Conservation (phyloP, 2,329 filamentous ascomycete species). For the Fusarium mangiferae region DNA sequence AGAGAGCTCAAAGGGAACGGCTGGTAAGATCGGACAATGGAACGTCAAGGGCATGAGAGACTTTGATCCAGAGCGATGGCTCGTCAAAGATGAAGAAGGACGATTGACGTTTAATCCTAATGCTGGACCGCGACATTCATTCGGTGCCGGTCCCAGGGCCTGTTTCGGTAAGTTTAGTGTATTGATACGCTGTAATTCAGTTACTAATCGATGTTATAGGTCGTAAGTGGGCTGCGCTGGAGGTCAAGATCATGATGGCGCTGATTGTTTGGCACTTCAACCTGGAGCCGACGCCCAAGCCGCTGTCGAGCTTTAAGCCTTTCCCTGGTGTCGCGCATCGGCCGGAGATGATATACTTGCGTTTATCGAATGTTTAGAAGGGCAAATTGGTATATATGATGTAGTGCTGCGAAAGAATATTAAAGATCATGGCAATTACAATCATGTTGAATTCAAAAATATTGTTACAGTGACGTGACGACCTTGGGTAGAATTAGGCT, state of each 20-base stretch:
- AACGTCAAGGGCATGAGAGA: neutral
- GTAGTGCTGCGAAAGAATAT: neutral
- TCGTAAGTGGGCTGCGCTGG: neutral
- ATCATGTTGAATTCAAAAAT: neutral
- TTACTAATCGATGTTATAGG: neutral
- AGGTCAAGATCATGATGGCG: neutral
- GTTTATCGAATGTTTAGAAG: neutral
- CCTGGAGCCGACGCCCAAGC: neutral
- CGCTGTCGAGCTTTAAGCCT: neutral
- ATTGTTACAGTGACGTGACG: no score
- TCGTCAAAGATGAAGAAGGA: neutral
- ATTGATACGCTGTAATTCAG: accelerated
- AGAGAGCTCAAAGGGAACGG: neutral
- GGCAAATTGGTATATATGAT: neutral
- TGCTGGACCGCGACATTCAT: neutral
- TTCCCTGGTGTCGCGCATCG: neutral
- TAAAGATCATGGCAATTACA: neutral
- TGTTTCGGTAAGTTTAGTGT: neutral
- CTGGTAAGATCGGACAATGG: neutral
- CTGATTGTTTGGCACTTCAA: neutral
- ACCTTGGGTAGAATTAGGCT: no score
- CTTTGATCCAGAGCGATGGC: neutral
- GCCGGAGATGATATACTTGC: neutral
- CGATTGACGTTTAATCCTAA: neutral
- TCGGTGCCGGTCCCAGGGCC: neutral